Conservation (phyloP, 2,329 filamentous ascomycete species). For the Harringtonia aguacate region DNA sequence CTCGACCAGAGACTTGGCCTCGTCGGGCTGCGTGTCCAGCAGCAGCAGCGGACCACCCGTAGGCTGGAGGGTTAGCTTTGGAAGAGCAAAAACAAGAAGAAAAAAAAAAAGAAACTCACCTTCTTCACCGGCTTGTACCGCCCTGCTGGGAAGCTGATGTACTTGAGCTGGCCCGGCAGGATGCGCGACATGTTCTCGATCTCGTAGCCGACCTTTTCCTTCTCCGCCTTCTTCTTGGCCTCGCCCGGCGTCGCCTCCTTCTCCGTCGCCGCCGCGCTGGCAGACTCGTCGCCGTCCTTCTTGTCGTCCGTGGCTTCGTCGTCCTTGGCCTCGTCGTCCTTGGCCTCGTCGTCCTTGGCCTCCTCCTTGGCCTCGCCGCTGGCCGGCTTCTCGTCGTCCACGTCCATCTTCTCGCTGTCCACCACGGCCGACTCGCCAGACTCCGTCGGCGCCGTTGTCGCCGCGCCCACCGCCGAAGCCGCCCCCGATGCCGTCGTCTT, state of each 20-base stretch:
- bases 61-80: constrained; percentile 40
- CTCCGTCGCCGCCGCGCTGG: no score
- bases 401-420: not conserved
- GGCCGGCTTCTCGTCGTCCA: not conserved
- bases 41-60: constrained; percentile 92
- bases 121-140: constrained; percentile 87
- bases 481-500: constrained; percentile 7
- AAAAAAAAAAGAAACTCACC: constrained; percentile 33
- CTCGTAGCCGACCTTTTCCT: constrained; percentile 94
- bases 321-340: constrained; percentile 52
- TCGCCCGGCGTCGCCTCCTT: constrained; percentile 54
- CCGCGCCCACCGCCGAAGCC: constrained; percentile 39
- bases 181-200: constrained; percentile 96
- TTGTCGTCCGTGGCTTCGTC: no score
- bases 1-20: constrained; percentile 73
- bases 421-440: not conserved
- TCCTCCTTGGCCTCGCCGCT: constrained; percentile 48
- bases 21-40: constrained; percentile 67
- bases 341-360: constrained; percentile 39
- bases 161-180: constrained; percentile 85
- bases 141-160: constrained; percentile 81
- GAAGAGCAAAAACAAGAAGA: not conserved
- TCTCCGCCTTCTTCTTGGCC: constrained; percentile 81
- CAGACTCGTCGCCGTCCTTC: constrained; percentile 30
- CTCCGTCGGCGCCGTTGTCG: not conserved